Evolutionary conservation across 1,284 basidiomycete genomes (phyloP).

Genomic region (Blastosporella zonata): DNA sequence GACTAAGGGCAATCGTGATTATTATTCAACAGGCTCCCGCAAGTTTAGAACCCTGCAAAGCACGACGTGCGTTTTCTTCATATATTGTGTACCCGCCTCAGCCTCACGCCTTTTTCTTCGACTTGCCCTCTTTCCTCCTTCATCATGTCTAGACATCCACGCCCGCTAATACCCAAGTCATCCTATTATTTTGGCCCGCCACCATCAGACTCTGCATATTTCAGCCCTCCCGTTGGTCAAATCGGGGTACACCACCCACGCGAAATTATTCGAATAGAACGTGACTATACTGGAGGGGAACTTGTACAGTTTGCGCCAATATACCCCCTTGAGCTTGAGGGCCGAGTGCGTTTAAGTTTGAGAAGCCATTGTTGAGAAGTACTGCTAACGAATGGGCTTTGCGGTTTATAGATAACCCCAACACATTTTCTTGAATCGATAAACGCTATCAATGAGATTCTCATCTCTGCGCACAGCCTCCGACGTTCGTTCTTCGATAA

Average conservation of each 20-base stretch:
- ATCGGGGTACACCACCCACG: conserved; percentile 82
- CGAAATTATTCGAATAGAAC: conserved; percentile 78
- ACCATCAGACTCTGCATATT: conserved; percentile 67
- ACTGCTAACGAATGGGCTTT: conserved; percentile 13
- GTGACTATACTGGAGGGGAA: conserved; percentile 81
- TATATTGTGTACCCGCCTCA: conserved; percentile 1
- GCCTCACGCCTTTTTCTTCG: conserved; percentile 9
- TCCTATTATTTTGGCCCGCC: conserved; percentile 84
- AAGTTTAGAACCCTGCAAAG: conserved; percentile 35
- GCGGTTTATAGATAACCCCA: conserved; percentile 60
- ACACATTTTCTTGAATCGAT: conserved; percentile 84
- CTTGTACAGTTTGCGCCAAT: conserved; percentile 76
- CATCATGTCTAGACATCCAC: conserved; percentile 33
- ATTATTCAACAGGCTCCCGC: conserved; percentile 36
- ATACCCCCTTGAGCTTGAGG: conserved; percentile 81
- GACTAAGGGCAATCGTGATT: conserved; percentile 29
- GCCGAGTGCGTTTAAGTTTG: conserved; percentile 56
- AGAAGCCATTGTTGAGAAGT: conserved; percentile 10
- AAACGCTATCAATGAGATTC: conserved; percentile 77
- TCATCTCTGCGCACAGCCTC: conserved; percentile 76
- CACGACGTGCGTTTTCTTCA: conserved; percentile 26
- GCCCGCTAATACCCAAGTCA: conserved; percentile 65
- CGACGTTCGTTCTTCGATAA: conserved; percentile 66
- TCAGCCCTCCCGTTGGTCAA: conserved; percentile 71
- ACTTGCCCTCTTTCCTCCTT: conserved; percentile 7